Percentiles rank a stretch among this genome's conserved stretches.
These are phyloP conservation scores for Jackrogersella minutella DNA, from an alignment of 495 filamentous ascomycete species.

Conservation along the genomic window DNA sequence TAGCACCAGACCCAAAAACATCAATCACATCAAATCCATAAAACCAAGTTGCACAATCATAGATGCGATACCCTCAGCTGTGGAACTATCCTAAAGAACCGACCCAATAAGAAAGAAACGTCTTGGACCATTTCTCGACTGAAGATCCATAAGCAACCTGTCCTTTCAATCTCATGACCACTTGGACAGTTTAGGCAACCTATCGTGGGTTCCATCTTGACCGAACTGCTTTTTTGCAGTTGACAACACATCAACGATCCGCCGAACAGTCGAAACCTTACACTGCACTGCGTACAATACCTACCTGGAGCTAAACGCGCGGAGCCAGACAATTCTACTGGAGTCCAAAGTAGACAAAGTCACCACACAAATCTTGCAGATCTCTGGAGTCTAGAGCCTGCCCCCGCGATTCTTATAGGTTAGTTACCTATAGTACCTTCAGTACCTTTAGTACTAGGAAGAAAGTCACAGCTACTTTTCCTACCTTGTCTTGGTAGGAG, in stretches of 20 bases:
- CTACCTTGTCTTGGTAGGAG: background rate
- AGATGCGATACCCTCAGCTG: constrained; percentile 27
- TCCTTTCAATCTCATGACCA: constrained; percentile 36
- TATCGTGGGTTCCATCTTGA: constrained; percentile 34
- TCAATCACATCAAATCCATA: too few species aligned
- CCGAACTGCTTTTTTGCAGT: constrained; percentile 31
- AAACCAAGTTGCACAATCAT: constrained; percentile 17
- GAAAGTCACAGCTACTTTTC: constrained; percentile 16
- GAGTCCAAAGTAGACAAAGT: constrained; percentile 2
- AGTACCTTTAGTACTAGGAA: constrained; percentile 1
- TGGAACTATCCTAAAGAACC: constrained; percentile 25
- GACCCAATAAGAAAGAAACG: constrained; percentile 24
- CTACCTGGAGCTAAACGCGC: background rate
- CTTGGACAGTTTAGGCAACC: constrained; percentile 3
- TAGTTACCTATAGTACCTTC: background rate
- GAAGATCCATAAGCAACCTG: constrained; percentile 32
- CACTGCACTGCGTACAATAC: constrained; percentile 1
- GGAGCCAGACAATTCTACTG: constrained; percentile 6
- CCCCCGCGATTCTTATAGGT: constrained; percentile 17
- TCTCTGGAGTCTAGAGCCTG: constrained; percentile 9
- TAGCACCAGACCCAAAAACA: background rate
- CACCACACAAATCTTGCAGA: constrained; percentile 18
- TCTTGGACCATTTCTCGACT: constrained; percentile 3
- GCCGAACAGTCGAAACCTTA: constrained; percentile 17
- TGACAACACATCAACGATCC: constrained; percentile 40